phyloP scores from a whole-genome alignment of 371 early-diverging fungal species.

The Actinomortierella ambigua region DNA sequence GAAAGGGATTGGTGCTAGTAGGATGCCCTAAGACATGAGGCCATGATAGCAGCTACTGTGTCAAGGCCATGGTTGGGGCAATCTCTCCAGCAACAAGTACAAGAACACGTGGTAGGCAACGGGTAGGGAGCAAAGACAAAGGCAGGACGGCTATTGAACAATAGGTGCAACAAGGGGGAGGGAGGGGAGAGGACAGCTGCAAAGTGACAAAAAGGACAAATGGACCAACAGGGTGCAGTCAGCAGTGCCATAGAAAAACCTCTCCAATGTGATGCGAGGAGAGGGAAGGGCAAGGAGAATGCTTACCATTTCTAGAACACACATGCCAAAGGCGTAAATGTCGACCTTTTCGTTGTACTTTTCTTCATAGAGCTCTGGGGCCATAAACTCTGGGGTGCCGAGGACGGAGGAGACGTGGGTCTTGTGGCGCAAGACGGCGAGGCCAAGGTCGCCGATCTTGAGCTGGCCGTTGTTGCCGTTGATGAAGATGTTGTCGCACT shows the following conservation, averaged over 20 bases:
- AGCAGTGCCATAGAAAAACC: no score
- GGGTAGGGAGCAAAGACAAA: no score
- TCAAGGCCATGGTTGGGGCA: no score
- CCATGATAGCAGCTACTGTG: no score
- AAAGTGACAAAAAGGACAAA: no score
- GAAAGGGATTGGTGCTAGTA: neutral
- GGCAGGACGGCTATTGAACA: no score
- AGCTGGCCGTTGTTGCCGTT: constrained; percentile 89
- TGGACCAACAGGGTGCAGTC: no score
- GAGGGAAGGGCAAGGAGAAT: neutral
- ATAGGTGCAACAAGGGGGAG: no score
- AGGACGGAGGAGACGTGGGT: constrained; percentile 68
- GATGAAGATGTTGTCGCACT: constrained; percentile 88
- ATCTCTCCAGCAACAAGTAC: no score
- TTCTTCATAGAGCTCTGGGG: constrained; percentile 92
- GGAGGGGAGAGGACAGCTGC: no score
- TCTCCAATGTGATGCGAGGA: neutral
- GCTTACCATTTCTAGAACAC: constrained; percentile 83
- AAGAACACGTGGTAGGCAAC: no score
- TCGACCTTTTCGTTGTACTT: constrained; percentile 89
- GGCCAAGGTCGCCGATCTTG: constrained; percentile 92
- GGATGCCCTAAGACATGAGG: no score
- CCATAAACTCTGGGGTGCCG: constrained; percentile 88
- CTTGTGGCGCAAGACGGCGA: constrained; percentile 65
- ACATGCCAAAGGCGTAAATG: constrained; percentile 95